Evolutionary conservation across 441 rosid species (phyloP).

Genomic region (Macaranga tanarius): DNA sequence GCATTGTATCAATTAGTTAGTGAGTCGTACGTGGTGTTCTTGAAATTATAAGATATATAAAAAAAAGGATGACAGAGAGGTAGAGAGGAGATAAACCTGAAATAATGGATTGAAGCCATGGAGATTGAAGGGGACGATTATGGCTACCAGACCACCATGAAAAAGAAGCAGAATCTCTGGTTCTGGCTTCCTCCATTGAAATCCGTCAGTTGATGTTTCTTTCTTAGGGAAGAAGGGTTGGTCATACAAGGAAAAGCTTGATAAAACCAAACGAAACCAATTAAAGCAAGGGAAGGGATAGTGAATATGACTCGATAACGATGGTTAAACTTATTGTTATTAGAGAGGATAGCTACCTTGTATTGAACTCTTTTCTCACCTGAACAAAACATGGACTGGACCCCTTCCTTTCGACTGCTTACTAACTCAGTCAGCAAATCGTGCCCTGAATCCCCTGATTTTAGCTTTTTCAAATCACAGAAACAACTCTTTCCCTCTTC

Average conservation of each 20-base stretch:
- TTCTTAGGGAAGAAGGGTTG: constrained; percentile 1
- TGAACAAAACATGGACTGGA: neutral
- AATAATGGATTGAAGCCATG: constrained; percentile 48
- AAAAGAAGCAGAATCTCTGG: constrained; percentile 14
- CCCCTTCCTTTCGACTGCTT: neutral
- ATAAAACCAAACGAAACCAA: neutral
- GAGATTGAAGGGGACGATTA: constrained; percentile 38
- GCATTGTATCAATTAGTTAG: constrained; percentile 12
- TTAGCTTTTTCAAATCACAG: neutral
- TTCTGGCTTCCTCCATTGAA: neutral
- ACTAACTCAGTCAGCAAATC: neutral
- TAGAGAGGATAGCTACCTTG: neutral
- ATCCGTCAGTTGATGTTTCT: neutral
- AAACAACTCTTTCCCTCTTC: neutral
- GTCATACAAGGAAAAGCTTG: neutral
- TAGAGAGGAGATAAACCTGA: constrained; percentile 35
- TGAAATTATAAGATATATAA: neutral
- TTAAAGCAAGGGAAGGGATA: neutral
- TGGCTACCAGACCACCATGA: constrained; percentile 47
- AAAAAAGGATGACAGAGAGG: neutral
- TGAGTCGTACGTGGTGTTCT: neutral
- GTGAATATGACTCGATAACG: neutral
- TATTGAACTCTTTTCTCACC: neutral
- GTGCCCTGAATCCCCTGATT: neutral
- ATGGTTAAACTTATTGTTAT: neutral